Percentiles rank a stretch among this genome's conserved stretches.
Conservation (phyloP, 2,329 filamentous ascomycete genomes). For the Aspergillus quadrilineatus region DNA sequence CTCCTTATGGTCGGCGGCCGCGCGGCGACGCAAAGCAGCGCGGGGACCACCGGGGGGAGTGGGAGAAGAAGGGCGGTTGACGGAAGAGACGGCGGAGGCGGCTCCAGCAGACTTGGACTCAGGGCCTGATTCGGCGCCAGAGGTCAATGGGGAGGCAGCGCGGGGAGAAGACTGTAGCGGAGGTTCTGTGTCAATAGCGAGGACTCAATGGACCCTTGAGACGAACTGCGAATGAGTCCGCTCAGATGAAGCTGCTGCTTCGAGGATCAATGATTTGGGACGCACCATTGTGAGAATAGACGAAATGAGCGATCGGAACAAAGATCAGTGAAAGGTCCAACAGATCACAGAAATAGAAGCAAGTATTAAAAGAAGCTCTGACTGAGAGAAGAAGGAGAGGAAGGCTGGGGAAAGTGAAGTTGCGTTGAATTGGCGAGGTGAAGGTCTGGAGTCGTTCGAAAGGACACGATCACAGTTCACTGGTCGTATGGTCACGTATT, state of each 20-base stretch:
- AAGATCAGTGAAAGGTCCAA: slow-evolving; percentile 21
- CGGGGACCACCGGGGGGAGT: slow-evolving; percentile 90
- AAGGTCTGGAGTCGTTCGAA: slow-evolving; percentile 24
- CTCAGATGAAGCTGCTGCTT: slow-evolving; percentile 1
- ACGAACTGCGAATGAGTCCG: slow-evolving; percentile 3
- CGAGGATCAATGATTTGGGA: slow-evolving; percentile 13
- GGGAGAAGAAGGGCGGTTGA: slow-evolving; percentile 78
- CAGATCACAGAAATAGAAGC: slow-evolving; percentile 21
- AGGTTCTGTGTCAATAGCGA: slow-evolving; percentile 8
- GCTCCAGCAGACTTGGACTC: slow-evolving; percentile 42
- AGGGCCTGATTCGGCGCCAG: slow-evolving; percentile 46
- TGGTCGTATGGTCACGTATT: slow-evolving; percentile 19
- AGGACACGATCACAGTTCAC: slow-evolving; percentile 28
- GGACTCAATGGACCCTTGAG: slow-evolving; percentile 2
- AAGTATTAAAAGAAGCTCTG: slow-evolving; percentile 16
- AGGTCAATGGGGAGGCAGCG: slow-evolving; percentile 46
- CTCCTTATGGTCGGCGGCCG: slow-evolving; percentile 95
- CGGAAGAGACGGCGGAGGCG: slow-evolving; percentile 64
- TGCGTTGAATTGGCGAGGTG: slow-evolving; percentile 15
- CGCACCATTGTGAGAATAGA: slow-evolving; percentile 27
- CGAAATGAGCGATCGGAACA: slow-evolving; percentile 17
- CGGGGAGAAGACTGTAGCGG: slow-evolving; percentile 37
- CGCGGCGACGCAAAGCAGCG: slow-evolving; percentile 90
- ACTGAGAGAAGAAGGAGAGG: slow-evolving; percentile 13
- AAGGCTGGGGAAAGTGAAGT: slow-evolving; percentile 8